These are phyloP conservation scores for Eucalyptus coolabah DNA, from an alignment of 345 rosid genomes.

Conservation along the genomic window DNA sequence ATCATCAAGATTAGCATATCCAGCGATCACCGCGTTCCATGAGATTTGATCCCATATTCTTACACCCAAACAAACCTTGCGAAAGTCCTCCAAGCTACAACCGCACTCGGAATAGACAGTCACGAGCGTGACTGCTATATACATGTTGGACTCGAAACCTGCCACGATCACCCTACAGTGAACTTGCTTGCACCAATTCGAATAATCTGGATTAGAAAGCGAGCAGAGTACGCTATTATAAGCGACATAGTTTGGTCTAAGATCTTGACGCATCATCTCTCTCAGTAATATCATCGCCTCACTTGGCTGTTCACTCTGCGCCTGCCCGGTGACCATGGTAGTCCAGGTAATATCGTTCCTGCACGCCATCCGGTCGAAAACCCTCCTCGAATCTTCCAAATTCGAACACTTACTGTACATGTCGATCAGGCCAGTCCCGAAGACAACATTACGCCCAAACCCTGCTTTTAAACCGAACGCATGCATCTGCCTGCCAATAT, in stretches of 20 bases:
- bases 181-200: conserved; percentile 15
- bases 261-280: conserved; percentile 8
- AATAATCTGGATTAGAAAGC: neutral
- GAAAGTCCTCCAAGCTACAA: conserved; percentile 8
- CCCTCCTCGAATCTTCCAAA: conserved; percentile 1
- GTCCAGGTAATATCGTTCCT: conserved; percentile 22
- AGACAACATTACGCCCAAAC: conserved; percentile 4
- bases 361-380: conserved; percentile 1
- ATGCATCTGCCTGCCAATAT: conserved; percentile 17
- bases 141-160: conserved; percentile 10
- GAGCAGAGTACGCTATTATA: conserved; percentile 18
- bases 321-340: conserved; percentile 11
- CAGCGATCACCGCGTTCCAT: conserved; percentile 24
- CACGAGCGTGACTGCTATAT: conserved; percentile 6
- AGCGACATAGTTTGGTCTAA: conserved; percentile 3
- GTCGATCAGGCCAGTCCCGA: conserved; percentile 16
- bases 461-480: conserved; percentile 12
- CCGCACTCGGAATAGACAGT: conserved; percentile 13
- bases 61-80: neutral
- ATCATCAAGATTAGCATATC: conserved; percentile 11
- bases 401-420: conserved; percentile 13
- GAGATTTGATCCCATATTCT: conserved; percentile 9
- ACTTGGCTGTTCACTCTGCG: conserved; percentile 2
- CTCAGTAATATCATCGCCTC: conserved; percentile 13
- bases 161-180: conserved; percentile 13